Conservation (phyloP, 2,329 filamentous ascomycete genomes). For the Diaporthe sp. region DNA sequence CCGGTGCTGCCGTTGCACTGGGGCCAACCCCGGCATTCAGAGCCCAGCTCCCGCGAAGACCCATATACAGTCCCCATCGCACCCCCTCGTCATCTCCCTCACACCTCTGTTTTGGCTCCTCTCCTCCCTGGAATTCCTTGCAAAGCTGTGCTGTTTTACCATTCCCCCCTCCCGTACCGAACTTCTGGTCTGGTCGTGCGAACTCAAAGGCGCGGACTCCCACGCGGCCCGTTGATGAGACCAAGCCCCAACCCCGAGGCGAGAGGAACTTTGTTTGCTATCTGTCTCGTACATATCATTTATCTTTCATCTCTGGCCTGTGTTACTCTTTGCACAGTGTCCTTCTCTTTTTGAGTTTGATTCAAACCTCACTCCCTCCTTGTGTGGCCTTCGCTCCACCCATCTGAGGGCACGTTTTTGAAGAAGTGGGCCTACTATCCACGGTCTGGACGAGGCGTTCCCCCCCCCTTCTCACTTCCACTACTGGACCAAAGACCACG, state of each 20-base stretch:
- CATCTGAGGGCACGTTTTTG: not conserved
- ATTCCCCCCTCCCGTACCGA: not conserved
- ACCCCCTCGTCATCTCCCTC: slow-evolving; percentile 30
- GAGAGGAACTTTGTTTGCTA: slow-evolving; percentile 4
- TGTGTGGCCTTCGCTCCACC: slow-evolving; percentile 15
- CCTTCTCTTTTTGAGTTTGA: slow-evolving; percentile 5
- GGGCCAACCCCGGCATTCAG: slow-evolving; percentile 20
- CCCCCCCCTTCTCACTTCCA: not conserved
- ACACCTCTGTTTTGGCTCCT: slow-evolving; percentile 19
- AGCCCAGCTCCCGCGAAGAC: slow-evolving; percentile 19
- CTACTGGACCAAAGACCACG: not conserved
- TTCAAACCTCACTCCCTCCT: slow-evolving; percentile 5
- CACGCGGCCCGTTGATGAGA: slow-evolving; percentile 8
- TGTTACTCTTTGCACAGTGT: slow-evolving; percentile 4
- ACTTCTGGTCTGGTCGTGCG: slow-evolving; percentile 13
- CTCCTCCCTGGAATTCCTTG: slow-evolving; percentile 24
- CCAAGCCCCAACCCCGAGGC: not conserved
- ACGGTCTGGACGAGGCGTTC: not conserved
- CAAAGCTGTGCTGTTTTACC: slow-evolving; percentile 19
- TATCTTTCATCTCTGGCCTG: slow-evolving; percentile 3
- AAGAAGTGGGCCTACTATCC: not conserved
- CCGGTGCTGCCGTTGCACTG: slow-evolving; percentile 10
- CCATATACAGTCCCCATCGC: slow-evolving; percentile 24
- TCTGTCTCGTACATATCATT: slow-evolving; percentile 1
- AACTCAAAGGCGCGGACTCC: not conserved